A percentile compares a stretch with the other conserved stretches of the same genome.
Evolutionary conservation across 1,284 basidiomycete species (phyloP).

Genomic region (Apiotrichum laibachii): DNA sequence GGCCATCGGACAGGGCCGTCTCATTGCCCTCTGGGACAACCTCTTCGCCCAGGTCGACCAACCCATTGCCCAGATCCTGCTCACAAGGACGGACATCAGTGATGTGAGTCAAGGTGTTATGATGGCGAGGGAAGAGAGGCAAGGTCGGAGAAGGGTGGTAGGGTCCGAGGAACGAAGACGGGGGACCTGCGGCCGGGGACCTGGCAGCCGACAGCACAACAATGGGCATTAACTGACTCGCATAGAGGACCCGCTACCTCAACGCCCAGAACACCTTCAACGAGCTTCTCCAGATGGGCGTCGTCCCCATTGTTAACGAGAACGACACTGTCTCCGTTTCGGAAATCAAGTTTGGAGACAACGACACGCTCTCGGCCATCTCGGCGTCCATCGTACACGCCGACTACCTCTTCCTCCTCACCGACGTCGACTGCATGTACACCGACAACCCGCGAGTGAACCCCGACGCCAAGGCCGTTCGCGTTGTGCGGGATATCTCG

Average conservation of each 20-base stretch:
- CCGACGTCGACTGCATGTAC: constrained; percentile 91
- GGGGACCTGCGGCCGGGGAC: not conserved
- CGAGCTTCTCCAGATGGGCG: constrained; percentile 82
- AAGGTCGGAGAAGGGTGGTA: too few relatives aligned
- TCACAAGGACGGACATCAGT: constrained; percentile 93
- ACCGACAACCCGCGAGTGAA: constrained; percentile 92
- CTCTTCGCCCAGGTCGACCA: constrained; percentile 89
- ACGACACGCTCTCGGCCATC: constrained; percentile 95
- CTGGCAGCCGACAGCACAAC: too few relatives aligned
- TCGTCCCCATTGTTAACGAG: constrained; percentile 93
- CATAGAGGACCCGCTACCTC: constrained; percentile 83
- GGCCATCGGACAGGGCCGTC: constrained; percentile 90
- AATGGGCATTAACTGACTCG: not conserved
- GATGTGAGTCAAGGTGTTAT: constrained; percentile 60
- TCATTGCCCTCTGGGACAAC: constrained; percentile 96
- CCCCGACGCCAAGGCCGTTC: constrained; percentile 73
- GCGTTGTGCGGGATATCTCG: constrained; percentile 77
- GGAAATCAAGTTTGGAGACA: constrained; percentile 99
- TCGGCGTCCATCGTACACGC: constrained; percentile 96
- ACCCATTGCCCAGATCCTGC: constrained; percentile 89
- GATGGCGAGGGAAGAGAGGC: too few relatives aligned
- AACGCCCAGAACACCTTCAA: constrained; percentile 92
- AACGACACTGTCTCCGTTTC: constrained; percentile 95
- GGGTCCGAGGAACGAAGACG: not conserved
- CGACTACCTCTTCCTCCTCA: constrained; percentile 93